A percentile compares a stretch with the other conserved stretches of the same genome.
Conservation (phyloP, 371 early-diverging fungal genomes). For the Lichtheimia ornata region DNA sequence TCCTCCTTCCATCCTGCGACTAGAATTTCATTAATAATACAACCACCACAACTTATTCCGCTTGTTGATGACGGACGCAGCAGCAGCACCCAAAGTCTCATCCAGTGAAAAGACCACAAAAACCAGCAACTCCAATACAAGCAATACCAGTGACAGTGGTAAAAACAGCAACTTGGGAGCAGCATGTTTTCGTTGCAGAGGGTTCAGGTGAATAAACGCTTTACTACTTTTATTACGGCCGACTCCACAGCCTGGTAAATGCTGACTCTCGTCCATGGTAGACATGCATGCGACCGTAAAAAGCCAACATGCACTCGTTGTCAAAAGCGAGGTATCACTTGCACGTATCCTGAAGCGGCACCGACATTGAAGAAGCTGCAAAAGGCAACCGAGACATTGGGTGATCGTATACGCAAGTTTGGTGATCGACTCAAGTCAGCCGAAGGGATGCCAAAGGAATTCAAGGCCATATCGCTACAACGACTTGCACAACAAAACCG, state of each 20-base stretch:
- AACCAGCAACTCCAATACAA: neutral
- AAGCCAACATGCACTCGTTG: constrained; percentile 51
- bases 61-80: no score
- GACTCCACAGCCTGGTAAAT: neutral
- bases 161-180: constrained; percentile 31
- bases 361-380: constrained; percentile 52
- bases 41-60: no score
- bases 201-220: constrained; percentile 35
- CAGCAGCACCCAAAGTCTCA: constrained; percentile 4
- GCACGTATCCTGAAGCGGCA: constrained; percentile 52
- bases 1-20: neutral
- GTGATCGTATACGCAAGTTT: constrained; percentile 47
- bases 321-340: constrained; percentile 40
- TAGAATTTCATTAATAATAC: no score
- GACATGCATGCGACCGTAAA: constrained; percentile 51
- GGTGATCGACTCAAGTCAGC: constrained; percentile 43
- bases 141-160: neutral
- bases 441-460: constrained; percentile 25
- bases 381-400: constrained; percentile 47
- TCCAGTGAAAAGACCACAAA: neutral
- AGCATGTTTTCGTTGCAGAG: constrained; percentile 53
- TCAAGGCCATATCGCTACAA: constrained; percentile 26
- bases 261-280: constrained; percentile 3
- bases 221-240: neutral
- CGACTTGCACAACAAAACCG: constrained; percentile 16